Evolutionary conservation across 257 asterid species (phyloP).

Genomic region (Capsicum rhomboideum): DNA sequence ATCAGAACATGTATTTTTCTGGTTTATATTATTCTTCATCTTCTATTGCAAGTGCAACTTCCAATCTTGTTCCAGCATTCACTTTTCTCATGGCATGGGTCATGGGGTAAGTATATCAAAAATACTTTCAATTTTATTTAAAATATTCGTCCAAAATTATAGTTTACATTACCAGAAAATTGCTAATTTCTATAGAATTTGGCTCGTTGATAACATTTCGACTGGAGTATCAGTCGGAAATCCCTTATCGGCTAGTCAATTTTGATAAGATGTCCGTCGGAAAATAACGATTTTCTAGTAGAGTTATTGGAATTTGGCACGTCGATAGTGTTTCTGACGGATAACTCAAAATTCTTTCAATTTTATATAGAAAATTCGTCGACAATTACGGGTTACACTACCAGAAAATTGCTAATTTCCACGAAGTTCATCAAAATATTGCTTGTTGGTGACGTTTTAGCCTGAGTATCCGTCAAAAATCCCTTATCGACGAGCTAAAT

Average conservation of each 20-base stretch:
- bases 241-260: not conserved
- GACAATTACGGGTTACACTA: too few relatives aligned
- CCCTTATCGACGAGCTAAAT: not conserved
- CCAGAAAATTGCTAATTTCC: not conserved
- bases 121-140: too few relatives aligned
- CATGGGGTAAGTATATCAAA: conserved; percentile 26
- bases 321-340: too few relatives aligned
- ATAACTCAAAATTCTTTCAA: too few relatives aligned
- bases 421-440: not conserved
- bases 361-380: too few relatives aligned
- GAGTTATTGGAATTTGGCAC: not conserved
- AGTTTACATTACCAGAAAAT: not conserved
- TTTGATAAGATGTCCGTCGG: accelerated
- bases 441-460: accelerated
- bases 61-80: conserved; percentile 30
- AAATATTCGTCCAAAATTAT: not conserved
- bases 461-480: not conserved
- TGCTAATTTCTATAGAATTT: not conserved
- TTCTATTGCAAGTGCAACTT: conserved; percentile 33
- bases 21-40: conserved; percentile 35
- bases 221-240: not conserved
- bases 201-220: not conserved
- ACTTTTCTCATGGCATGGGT: conserved; percentile 29
- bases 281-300: not conserved
- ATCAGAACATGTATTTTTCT: conserved; percentile 31